Evolutionary conservation across 23 red algal species (phyloP).

Genomic region (Gracilariopsis chorda): DNA sequence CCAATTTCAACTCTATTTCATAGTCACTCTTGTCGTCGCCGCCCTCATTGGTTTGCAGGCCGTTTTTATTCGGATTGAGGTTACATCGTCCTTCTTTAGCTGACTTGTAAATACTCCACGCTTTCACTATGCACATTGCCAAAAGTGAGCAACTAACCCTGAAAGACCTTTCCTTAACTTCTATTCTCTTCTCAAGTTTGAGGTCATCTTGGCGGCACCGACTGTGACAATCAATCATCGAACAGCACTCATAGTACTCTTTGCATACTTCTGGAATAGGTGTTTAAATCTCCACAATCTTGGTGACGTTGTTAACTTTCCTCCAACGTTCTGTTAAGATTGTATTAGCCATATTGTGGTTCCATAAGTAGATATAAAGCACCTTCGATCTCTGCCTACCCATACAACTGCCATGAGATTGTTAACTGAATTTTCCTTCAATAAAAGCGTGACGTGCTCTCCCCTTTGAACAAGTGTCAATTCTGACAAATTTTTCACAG

Average conservation of each 20-base stretch:
- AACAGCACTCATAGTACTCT: background rate
- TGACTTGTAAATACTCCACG: conserved; percentile 8
- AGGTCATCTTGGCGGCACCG: conserved; percentile 27
- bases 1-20: no score
- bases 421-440: background rate
- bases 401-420: conserved; percentile 12
- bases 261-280: background rate
- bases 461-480: background rate
- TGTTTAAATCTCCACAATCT: background rate
- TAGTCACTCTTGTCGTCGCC: no score
- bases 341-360: background rate
- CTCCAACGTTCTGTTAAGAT: background rate
- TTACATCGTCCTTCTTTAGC: no score
- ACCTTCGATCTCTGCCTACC: conserved; percentile 21
- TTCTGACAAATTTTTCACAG: background rate
- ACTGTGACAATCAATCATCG: background rate
- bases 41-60: no score
- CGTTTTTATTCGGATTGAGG: no score
- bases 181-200: conserved; percentile 11
- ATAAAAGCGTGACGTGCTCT: background rate
- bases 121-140: conserved; percentile 7
- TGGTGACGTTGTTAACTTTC: background rate
- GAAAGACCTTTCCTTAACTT: background rate
- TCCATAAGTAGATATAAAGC: background rate
- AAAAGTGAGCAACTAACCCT: background rate